A percentile compares a stretch with the other conserved stretches of the same genome.
Conservation (phyloP, 805 yeast species). For the Debaryomyces hansenii region DNA sequence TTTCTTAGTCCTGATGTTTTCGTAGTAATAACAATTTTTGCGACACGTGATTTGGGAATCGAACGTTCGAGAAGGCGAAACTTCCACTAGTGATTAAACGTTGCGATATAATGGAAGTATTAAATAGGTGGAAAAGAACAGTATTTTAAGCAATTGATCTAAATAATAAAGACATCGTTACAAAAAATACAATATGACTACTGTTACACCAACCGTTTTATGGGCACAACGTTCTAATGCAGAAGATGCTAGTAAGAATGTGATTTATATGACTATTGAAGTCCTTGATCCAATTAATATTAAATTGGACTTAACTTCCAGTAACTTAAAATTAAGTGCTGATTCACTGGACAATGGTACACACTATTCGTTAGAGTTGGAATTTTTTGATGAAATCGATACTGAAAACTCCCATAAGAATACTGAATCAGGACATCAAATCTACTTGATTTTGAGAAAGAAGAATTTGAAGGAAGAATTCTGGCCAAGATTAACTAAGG, state of each 20-base stretch:
- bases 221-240: conserved; percentile 97
- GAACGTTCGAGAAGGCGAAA: background rate
- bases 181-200: conserved; percentile 13
- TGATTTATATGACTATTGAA: conserved; percentile 70
- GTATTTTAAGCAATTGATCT: background rate
- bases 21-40: background rate
- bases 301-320: conserved; percentile 59
- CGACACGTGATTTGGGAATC: background rate
- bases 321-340: conserved; percentile 52
- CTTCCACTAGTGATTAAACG: background rate
- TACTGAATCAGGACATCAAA: conserved; percentile 56
- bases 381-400: conserved; percentile 75
- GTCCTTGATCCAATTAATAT: conserved; percentile 69
- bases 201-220: conserved; percentile 53
- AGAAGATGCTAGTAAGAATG: conserved; percentile 69
- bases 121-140: background rate
- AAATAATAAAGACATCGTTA: background rate
- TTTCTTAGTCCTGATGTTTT: background rate
- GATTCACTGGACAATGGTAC: conserved; percentile 43
- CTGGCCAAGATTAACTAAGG: conserved; percentile 96
- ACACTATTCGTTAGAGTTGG: conserved; percentile 66
- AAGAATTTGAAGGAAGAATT: conserved; percentile 65
- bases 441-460: conserved; percentile 69
- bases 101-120: background rate
- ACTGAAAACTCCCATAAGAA: conserved; percentile 60